Evolutionary conservation across 2,329 filamentous ascomycete genomes (phyloP).

Genomic region (Macroventuria anomochaeta): DNA sequence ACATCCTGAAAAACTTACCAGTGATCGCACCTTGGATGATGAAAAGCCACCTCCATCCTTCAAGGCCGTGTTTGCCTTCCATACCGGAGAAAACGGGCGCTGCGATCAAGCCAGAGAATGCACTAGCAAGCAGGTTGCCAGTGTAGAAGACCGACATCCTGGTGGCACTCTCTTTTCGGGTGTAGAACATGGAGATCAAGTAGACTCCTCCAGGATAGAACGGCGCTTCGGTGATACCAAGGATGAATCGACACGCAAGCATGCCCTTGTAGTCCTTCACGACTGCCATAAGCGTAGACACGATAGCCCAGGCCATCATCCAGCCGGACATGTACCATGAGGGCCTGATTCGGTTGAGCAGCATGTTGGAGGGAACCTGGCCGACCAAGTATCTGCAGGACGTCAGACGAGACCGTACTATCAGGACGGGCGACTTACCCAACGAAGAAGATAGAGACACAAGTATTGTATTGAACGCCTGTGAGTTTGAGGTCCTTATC

Average conservation of each 20-base stretch:
- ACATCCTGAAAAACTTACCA: constrained; percentile 9
- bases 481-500: constrained; percentile 62
- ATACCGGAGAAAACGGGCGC: constrained; percentile 46
- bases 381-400: constrained; percentile 35
- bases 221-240: constrained; percentile 39
- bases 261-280: constrained; percentile 43
- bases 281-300: constrained; percentile 39
- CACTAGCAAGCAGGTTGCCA: constrained; percentile 49
- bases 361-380: constrained; percentile 52
- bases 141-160: constrained; percentile 47
- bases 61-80: constrained; percentile 49
- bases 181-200: constrained; percentile 48
- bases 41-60: constrained; percentile 54
- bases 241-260: constrained; percentile 32
- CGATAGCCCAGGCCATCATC: constrained; percentile 45
- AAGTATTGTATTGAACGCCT: constrained; percentile 65
- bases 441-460: constrained; percentile 66
- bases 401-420: constrained; percentile 21
- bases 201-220: constrained; percentile 46
- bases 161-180: constrained; percentile 43
- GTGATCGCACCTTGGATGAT: constrained; percentile 51
- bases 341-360: constrained; percentile 45
- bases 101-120: constrained; percentile 53
- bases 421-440: constrained; percentile 37
- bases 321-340: constrained; percentile 41